A percentile compares a stretch with the other conserved stretches of the same genome.
These are phyloP conservation scores for Pseudozyma thailandica DNA, from an alignment of 1,284 basidiomycete species.

Conservation along the genomic window DNA sequence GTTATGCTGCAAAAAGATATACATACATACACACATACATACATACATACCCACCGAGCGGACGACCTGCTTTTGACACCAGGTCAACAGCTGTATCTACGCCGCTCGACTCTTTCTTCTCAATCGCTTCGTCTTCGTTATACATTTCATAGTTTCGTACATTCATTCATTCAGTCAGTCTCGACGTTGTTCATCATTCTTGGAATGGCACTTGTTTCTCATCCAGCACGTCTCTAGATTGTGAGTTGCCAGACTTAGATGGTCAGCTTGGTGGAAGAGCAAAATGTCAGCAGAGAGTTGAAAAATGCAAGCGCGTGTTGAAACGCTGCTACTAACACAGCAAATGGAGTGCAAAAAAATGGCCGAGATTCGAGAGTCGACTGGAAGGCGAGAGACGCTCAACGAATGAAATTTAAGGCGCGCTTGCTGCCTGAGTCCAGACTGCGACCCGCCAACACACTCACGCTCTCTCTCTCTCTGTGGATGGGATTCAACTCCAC, in stretches of 20 bases:
- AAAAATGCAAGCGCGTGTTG: background rate
- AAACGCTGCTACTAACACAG: background rate
- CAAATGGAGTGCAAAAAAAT: background rate
- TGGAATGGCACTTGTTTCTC: constrained; percentile 15
- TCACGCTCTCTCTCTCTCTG: too few species aligned
- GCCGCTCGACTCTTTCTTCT: constrained; percentile 4
- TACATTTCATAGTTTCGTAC: constrained; percentile 8
- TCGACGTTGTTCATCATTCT: constrained; percentile 1
- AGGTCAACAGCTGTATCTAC: too few species aligned
- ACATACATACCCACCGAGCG: constrained; percentile 8
- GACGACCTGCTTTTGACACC: too few species aligned
- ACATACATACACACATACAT: background rate
- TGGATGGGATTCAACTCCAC: background rate
- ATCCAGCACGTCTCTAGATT: too few species aligned
- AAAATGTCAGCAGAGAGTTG: too few species aligned
- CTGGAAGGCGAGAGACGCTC: constrained; percentile 41
- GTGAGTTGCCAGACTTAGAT: too few species aligned
- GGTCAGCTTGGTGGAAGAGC: background rate
- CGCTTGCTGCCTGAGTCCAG: constrained; percentile 1
- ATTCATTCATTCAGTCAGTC: constrained; percentile 8
- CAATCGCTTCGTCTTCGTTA: constrained; percentile 9
- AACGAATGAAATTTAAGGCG: constrained; percentile 12
- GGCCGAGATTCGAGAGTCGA: constrained; percentile 12
- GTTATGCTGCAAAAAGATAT: too few species aligned
- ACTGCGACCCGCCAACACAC: background rate